These are phyloP conservation scores for Neobulgaria alba DNA, from an alignment of 2,329 filamentous ascomycete genomes.

Conservation along the genomic window DNA sequence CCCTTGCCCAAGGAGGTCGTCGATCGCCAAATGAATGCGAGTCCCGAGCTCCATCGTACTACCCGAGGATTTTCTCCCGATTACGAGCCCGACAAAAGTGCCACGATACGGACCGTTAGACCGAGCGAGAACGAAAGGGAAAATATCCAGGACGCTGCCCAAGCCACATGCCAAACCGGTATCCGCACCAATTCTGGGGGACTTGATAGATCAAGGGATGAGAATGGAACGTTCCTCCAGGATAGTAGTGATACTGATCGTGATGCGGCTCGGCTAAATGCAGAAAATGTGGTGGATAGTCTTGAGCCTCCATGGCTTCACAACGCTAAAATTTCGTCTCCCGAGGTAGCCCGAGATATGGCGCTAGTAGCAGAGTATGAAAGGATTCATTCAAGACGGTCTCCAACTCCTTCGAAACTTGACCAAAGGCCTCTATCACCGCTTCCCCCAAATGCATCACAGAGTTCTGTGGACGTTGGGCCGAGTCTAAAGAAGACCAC, in stretches of 20 bases:
- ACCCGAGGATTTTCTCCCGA: constrained; percentile 63
- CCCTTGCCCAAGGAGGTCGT: constrained; percentile 8
- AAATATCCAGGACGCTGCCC: constrained; percentile 7
- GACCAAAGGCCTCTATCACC: not conserved
- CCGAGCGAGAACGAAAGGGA: constrained; percentile 32
- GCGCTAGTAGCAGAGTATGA: constrained; percentile 25
- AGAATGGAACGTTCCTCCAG: constrained; percentile 41
- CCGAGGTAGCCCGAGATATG: constrained; percentile 23
- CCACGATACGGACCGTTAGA: constrained; percentile 59
- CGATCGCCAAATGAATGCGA: constrained; percentile 19
- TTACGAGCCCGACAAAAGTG: constrained; percentile 63
- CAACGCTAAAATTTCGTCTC: constrained; percentile 5
- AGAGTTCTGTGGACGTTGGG: constrained; percentile 12
- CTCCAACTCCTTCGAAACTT: constrained; percentile 11
- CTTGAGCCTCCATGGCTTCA: not conserved
- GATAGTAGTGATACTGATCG: constrained; percentile 45
- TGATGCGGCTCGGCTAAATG: constrained; percentile 13
- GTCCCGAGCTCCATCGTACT: constrained; percentile 9
- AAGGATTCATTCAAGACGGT: constrained; percentile 20
- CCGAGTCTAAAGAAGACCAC: constrained; percentile 9
- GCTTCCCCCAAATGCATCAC: constrained; percentile 10
- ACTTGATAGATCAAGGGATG: constrained; percentile 18
- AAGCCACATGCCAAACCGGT: constrained; percentile 11
- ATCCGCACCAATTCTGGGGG: constrained; percentile 8
- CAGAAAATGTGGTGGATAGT: not conserved